These are phyloP conservation scores for Annulohypoxylon stygium DNA, from an alignment of 495 filamentous ascomycete species.

Conservation along the genomic window DNA sequence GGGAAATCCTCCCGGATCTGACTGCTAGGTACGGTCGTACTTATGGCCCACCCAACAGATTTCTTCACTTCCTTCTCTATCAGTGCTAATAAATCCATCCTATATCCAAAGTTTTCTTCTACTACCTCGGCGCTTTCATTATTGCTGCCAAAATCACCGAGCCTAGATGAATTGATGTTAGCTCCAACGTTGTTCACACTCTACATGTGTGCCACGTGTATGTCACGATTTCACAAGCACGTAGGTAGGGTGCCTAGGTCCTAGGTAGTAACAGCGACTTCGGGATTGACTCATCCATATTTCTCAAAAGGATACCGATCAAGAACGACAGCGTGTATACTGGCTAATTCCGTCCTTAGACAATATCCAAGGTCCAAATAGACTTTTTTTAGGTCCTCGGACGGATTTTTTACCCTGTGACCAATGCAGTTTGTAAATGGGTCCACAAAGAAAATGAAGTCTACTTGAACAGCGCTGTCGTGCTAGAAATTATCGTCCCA, in stretches of 20 bases:
- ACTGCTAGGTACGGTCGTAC: neutral
- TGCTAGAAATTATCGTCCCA: constrained; percentile 9
- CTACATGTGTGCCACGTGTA: constrained; percentile 20
- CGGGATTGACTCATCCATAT: neutral
- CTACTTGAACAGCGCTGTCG: constrained; percentile 3
- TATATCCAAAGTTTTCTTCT: neutral
- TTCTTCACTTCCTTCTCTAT: constrained; percentile 9
- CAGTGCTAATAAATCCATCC: neutral
- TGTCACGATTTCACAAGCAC: neutral
- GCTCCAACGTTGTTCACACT: neutral
- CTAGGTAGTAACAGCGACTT: neutral
- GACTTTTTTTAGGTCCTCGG: constrained; percentile 18
- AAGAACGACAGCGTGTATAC: neutral
- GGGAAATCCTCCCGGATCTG: constrained; percentile 40
- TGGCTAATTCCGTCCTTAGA: constrained; percentile 12
- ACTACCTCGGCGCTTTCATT: constrained; percentile 21
- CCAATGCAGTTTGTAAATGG: constrained; percentile 12
- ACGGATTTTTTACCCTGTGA: neutral
- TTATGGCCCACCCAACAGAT: constrained; percentile 9
- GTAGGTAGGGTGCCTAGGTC: neutral
- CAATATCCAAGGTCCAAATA: neutral
- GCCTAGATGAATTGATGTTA: neutral
- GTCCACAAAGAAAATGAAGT: neutral
- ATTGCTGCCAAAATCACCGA: constrained; percentile 9
- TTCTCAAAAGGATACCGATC: neutral